A percentile compares a stretch with the other conserved stretches of the same genome.
These are phyloP conservation scores for Neopestalotiopsis sp. DNA, from an alignment of 2,329 filamentous ascomycete species.

Conservation along the genomic window DNA sequence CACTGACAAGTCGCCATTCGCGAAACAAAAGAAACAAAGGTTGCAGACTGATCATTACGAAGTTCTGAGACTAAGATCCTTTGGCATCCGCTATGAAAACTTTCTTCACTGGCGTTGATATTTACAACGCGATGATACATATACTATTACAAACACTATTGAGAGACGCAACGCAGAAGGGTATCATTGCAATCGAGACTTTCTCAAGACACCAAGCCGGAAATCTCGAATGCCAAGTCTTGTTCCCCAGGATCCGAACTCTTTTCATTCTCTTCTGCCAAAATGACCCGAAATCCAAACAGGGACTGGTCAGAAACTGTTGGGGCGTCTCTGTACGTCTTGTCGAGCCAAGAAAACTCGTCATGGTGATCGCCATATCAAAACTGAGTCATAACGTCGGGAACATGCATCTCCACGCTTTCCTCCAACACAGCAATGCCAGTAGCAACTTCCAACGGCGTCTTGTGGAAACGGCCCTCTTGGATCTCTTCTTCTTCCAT, in stretches of 20 bases:
- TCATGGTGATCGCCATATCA: neutral
- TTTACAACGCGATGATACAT: neutral
- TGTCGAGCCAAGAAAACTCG: neutral
- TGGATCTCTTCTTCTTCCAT: constrained; percentile 40
- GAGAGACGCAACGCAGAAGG: neutral
- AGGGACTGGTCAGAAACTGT: neutral
- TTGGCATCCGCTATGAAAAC: too few relatives aligned
- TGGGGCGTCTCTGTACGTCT: neutral
- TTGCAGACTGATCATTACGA: too few relatives aligned
- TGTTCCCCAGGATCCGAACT: neutral
- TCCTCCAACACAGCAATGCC: constrained; percentile 64
- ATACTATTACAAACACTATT: neutral
- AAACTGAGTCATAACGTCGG: constrained; percentile 47
- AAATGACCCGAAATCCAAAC: neutral
- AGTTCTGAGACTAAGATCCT: too few relatives aligned
- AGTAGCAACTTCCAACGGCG: constrained; percentile 52
- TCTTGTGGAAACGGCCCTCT: constrained; percentile 41
- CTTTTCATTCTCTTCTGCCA: neutral
- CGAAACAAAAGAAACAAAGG: too few relatives aligned
- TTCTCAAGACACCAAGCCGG: neutral
- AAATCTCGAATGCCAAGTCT: neutral
- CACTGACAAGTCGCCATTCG: too few relatives aligned
- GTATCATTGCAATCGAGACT: neutral
- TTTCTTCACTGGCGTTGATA: too few relatives aligned
- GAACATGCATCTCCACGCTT: constrained; percentile 52